Evolutionary conservation across 2,329 filamentous ascomycete genomes (phyloP).

Genomic region (Claviceps cyperi): DNA sequence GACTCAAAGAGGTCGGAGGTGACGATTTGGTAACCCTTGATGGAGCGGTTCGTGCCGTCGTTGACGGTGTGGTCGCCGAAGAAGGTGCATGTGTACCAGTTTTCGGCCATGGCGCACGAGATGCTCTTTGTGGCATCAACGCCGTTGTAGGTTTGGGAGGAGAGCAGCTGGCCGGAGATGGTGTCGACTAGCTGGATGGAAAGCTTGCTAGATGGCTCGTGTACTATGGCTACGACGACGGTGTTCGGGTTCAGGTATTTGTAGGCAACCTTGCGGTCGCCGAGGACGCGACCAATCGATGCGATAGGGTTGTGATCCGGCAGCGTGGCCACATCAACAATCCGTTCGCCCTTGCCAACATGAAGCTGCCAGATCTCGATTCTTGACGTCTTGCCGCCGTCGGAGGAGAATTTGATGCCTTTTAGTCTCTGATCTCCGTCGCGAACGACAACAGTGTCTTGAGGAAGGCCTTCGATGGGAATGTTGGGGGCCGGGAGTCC

Average conservation of each 20-base stretch:
- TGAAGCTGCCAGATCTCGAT: slow-evolving; percentile 59
- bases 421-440: slow-evolving; percentile 34
- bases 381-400: slow-evolving; percentile 26
- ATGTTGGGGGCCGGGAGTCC: slow-evolving; percentile 33
- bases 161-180: slow-evolving; percentile 67
- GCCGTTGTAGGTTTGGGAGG: slow-evolving; percentile 54
- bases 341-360: slow-evolving; percentile 48
- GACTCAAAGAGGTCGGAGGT: slow-evolving; percentile 88
- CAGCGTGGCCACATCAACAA: slow-evolving; percentile 53
- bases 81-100: slow-evolving; percentile 87
- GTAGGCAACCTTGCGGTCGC: slow-evolving; percentile 85
- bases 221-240: slow-evolving; percentile 56
- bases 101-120: slow-evolving; percentile 71
- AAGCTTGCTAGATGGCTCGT: slow-evolving; percentile 43
- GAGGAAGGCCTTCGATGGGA: slow-evolving; percentile 30
- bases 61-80: slow-evolving; percentile 45
- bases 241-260: slow-evolving; percentile 91
- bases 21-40: slow-evolving; percentile 76
- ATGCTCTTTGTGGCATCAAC: slow-evolving; percentile 64
- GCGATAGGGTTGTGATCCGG: slow-evolving; percentile 74
- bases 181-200: slow-evolving; percentile 74
- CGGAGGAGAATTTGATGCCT: slow-evolving; percentile 36
- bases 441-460: slow-evolving; percentile 40
- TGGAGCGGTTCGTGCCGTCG: slow-evolving; percentile 36
- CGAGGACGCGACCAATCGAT: slow-evolving; percentile 87